phyloP scores from a whole-genome alignment of 805 yeast genomes.

The Lipomyces lipofer region DNA sequence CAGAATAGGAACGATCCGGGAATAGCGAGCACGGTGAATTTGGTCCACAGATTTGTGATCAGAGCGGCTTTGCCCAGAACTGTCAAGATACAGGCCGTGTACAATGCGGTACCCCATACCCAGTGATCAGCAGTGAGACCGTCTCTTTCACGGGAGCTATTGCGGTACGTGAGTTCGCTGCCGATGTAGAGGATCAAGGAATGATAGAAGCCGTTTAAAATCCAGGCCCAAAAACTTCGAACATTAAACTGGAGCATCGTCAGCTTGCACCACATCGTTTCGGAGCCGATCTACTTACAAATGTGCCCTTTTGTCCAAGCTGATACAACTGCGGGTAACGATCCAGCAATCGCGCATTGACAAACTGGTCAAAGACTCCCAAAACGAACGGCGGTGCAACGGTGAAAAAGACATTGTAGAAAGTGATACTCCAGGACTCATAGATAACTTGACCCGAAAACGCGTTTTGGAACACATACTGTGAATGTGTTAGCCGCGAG shows the following conservation, averaged over 20 bases:
- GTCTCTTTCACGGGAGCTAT: slow-evolving; percentile 59
- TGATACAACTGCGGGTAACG: slow-evolving; percentile 91
- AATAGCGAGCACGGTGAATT: slow-evolving; percentile 84
- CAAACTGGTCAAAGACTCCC: slow-evolving; percentile 96
- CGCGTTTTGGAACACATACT: slow-evolving; percentile 81
- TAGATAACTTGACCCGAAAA: slow-evolving; percentile 94
- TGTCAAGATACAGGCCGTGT: slow-evolving; percentile 82
- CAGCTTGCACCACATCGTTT: not conserved
- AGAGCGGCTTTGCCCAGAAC: slow-evolving; percentile 94
- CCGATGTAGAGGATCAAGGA: slow-evolving; percentile 81
- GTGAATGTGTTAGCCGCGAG: not conserved
- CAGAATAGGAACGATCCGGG: slow-evolving; percentile 90
- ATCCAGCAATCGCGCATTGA: slow-evolving; percentile 82
- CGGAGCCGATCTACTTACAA: slow-evolving; percentile 38
- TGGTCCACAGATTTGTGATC: slow-evolving; percentile 91
- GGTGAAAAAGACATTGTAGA: slow-evolving; percentile 91
- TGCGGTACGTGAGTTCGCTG: slow-evolving; percentile 63
- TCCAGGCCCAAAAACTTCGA: slow-evolving; percentile 96
- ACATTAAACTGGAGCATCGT: slow-evolving; percentile 60
- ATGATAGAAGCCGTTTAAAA: slow-evolving; percentile 90
- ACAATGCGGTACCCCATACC: slow-evolving; percentile 92
- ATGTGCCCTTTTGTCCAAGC: slow-evolving; percentile 83
- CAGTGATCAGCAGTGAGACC: slow-evolving; percentile 85
- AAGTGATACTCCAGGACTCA: slow-evolving; percentile 97
- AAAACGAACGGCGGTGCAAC: slow-evolving; percentile 94